These are phyloP conservation scores for Hordeum pubiflorum DNA, from an alignment of 202 grass and related monocot species.

Conservation along the genomic window DNA sequence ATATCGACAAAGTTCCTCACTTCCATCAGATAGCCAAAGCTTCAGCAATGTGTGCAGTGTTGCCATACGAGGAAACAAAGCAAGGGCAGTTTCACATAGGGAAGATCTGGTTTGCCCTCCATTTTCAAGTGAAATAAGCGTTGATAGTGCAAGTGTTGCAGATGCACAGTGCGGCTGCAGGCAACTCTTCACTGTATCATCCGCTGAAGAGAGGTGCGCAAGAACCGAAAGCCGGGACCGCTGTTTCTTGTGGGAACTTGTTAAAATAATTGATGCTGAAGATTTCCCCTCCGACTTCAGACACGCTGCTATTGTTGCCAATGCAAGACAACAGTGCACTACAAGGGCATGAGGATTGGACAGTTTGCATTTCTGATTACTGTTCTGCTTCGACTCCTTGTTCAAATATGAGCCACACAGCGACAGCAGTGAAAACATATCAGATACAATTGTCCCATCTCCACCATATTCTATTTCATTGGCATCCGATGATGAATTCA, in stretches of 20 bases:
- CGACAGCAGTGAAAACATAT: conserved; percentile 71
- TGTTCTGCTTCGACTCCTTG: conserved; percentile 61
- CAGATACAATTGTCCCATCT: conserved; percentile 80
- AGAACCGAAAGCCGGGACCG: conserved; percentile 76
- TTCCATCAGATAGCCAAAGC: conserved; percentile 79
- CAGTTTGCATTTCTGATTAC: conserved; percentile 72
- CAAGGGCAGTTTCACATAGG: conserved; percentile 67
- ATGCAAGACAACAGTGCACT: conserved; percentile 66
- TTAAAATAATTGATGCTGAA: conserved; percentile 64
- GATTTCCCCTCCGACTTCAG: conserved; percentile 43
- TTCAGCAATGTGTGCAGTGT: conserved; percentile 73
- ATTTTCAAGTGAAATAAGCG: conserved; percentile 64
- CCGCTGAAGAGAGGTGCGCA: conserved; percentile 70
- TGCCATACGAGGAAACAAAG: conserved; percentile 73
- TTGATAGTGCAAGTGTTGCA: conserved; percentile 63
- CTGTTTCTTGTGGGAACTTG: conserved; percentile 57
- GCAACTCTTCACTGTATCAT: conserved; percentile 82
- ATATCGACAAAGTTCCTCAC: conserved; percentile 56
- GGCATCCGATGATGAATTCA: conserved; percentile 40
- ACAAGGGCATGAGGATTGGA: conserved; percentile 77
- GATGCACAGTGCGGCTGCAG: conserved; percentile 71
- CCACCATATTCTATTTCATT: conserved; percentile 56
- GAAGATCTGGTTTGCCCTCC: conserved; percentile 41
- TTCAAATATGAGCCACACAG: conserved; percentile 76
- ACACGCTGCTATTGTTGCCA: conserved; percentile 57